Evolutionary conservation across 1,284 basidiomycete species (phyloP).

Genomic region (Ustilago shanxiensis): DNA sequence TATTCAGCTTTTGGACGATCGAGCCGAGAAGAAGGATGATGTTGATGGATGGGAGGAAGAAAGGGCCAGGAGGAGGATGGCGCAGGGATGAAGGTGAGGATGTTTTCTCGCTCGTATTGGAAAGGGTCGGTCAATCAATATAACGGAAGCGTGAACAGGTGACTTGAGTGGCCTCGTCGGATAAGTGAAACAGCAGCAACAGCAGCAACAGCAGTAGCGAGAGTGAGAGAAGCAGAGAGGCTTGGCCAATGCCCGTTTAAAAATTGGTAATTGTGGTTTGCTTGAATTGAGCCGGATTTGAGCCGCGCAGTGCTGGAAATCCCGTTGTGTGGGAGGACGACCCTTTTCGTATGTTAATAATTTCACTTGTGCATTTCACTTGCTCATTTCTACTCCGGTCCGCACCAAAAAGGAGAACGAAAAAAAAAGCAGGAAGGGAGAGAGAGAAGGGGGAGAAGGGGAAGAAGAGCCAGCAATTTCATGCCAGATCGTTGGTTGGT

Average conservation of each 20-base stretch:
- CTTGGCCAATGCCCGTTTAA: conserved; percentile 8
- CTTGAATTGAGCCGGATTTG: conserved; percentile 2
- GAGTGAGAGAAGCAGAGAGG: background rate
- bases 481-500: background rate
- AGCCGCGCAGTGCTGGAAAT: background rate
- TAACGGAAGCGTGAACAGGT: background rate
- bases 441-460: background rate
- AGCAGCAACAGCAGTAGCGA: background rate
- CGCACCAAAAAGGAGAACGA: background rate
- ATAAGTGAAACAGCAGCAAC: background rate
- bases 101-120: background rate
- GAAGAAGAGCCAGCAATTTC: background rate
- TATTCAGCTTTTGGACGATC: background rate
- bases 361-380: too few relatives aligned
- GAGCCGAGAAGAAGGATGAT: background rate
- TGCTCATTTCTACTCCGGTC: background rate
- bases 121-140: background rate
- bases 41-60: background rate
- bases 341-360: too few relatives aligned
- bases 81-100: background rate
- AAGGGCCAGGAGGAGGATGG: background rate
- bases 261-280: conserved; percentile 6
- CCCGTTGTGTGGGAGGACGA: background rate
- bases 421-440: background rate
- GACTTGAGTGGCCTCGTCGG: background rate